Evolutionary conservation across 2,329 filamentous ascomycete species (phyloP), one percentile per base, ranked within the genome.

Genomic region (Geosmithia putterillii): DNA sequence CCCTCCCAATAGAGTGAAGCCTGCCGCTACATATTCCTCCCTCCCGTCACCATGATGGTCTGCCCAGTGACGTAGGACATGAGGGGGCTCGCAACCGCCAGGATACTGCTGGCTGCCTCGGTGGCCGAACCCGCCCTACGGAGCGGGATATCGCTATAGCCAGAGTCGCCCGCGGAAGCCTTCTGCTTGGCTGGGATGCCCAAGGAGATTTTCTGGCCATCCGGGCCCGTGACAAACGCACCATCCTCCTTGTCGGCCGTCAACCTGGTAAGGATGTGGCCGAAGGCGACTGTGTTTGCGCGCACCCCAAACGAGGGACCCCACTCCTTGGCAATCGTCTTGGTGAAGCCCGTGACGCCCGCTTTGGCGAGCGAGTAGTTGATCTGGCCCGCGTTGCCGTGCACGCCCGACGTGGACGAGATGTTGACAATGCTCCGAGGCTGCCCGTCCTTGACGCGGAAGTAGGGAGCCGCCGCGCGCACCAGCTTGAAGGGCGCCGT

Each of bases 301-400:
- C 87, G 71, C 6, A 94, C 87, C 42, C 86, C 87, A 53, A 89
- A 94, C 34, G 70, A 62, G 0, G 85, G 86, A 1, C 87, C 87
- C 88, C 87, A 94, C 67, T 95, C 81, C 66, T 94, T 94, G 3
- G 87, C 86, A 56, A 94, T 86, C 2, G 86, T 88, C 68, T 92
- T 94, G 46, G 83, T 89, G 45, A 94, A 72, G 6, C 88, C 88
- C 10, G 76, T 76, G 14, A 94, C 77, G 39, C 86, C 88, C 3
- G 87, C 84, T 68, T 94, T 94, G 43, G 85, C 88, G 40, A 89
- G 68, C 32, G 83, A 75, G 62, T 94, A 94, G 70, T 94, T 95
- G 53, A 83, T 78, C 69, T 94, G 87, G n/a, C 87, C 87, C 7
- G 86, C 84, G 57, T 94, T 94, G 44, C 88, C 88, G 61, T 94